A percentile compares a stretch with the other conserved stretches of the same genome.
Conservation (phyloP, 2,329 filamentous ascomycete genomes). For the Orbilia brochopaga region DNA sequence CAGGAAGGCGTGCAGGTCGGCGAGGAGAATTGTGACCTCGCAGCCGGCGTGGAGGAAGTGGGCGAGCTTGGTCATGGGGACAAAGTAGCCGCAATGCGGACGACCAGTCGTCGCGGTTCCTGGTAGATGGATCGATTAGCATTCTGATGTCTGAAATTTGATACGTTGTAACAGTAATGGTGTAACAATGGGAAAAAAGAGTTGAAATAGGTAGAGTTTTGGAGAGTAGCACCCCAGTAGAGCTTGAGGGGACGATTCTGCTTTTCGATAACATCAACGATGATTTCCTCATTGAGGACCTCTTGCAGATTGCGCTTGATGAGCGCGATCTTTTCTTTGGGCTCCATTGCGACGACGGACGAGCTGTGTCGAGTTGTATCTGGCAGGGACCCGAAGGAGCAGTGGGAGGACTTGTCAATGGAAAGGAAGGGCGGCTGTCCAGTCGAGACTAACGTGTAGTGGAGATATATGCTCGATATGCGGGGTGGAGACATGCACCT, state of each 20-base stretch:
- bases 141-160: no score
- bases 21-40: conserved; percentile 78
- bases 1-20: conserved; percentile 72
- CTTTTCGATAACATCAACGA: conserved; percentile 72
- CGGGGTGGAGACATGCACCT: background rate
- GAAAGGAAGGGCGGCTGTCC: background rate
- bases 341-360: conserved; percentile 56
- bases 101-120: conserved; percentile 83
- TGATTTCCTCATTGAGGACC: conserved; percentile 81
- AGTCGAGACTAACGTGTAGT: background rate
- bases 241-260: conserved; percentile 75
- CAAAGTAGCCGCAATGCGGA: conserved; percentile 88
- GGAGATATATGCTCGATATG: background rate
- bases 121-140: conserved; percentile 53
- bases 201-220: background rate
- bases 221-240: conserved; percentile 73
- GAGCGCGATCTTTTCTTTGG: conserved; percentile 71
- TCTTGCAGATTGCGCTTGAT: conserved; percentile 83
- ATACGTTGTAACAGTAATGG: background rate
- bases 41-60: conserved; percentile 85
- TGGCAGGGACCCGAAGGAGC: background rate
- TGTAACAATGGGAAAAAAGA: background rate
- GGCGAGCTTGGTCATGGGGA: conserved; percentile 86
- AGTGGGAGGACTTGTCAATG: background rate
- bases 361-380: background rate